phyloP scores from a whole-genome alignment of 176 grass and related monocot genomes.

The Chrysopogon serrulatus region DNA sequence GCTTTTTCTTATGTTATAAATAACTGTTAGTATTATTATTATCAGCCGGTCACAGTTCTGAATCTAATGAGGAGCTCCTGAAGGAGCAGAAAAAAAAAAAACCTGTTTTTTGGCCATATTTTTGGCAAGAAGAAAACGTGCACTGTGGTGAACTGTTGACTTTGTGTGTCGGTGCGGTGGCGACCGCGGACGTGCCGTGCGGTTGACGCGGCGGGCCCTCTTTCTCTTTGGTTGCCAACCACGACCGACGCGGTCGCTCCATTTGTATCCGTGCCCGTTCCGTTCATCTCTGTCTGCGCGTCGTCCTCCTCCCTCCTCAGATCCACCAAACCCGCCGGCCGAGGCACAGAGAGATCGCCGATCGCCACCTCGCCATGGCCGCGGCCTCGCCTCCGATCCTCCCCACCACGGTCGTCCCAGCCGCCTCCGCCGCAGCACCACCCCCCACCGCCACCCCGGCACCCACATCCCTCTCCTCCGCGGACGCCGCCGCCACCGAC shows the following conservation, averaged over 20 bases:
- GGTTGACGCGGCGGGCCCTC: no score
- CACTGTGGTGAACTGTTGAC: background rate
- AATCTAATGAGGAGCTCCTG: no score
- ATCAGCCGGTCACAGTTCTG: no score
- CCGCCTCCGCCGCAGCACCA: background rate
- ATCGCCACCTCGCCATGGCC: background rate
- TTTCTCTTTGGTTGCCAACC: background rate
- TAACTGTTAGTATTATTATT: no score
- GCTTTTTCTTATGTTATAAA: no score
- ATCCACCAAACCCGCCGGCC: background rate
- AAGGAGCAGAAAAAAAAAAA: no score
- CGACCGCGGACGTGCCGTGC: no score
- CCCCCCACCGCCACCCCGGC: background rate
- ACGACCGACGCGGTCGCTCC: background rate
- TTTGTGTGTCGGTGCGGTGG: background rate
- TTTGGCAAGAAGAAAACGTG: no score
- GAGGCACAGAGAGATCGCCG: background rate
- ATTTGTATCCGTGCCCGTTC: background rate
- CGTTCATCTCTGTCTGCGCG: background rate
- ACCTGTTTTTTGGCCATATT: no score
- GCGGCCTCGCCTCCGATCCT: conserved; percentile 15
- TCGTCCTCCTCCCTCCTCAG: background rate
- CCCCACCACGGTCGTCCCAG: background rate
- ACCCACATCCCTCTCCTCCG: background rate
- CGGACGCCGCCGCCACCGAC: background rate